Base-by-base conservation (phyloP, 306 rosid species). In the Lablab purpureus region DNA sequence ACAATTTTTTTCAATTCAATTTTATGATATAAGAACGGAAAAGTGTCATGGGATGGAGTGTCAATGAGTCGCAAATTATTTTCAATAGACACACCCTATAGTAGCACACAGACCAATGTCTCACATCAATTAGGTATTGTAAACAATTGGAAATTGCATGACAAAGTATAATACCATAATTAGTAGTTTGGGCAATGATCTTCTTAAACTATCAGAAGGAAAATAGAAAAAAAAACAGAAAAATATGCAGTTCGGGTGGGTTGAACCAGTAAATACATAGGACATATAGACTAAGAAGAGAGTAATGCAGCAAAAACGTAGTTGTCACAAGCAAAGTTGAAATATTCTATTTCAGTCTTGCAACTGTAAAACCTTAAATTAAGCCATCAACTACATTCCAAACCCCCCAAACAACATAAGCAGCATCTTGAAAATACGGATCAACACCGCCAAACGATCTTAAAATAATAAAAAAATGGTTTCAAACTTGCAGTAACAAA, bases 101-200 rank as follows among this genome's bases (percentile, higher is more conserved):
- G 37, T 30, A 76, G 25, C 8, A 47, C 23, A 36, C 28, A 70
- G 50, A 58, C 51, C 10, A 10, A 73, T 67, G 55, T 54, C 50
- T 50, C 14, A 46, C 19, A 21, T 15, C 46, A 17, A 74, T 58
- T 17, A 67, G 46, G 74, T 54, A 74, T 67, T 47, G 72, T 23
- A 45, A 75, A 67, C 6, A 80, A 32, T 34, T 28, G 66, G 23
- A 58, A 49, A 71, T 54, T 66, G 49, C n/a, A 67, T 55, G 49
- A 18, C 68, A 63, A 75, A 41, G 45, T 10, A 69, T 10, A 41
- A 65, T 46, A 64, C 55, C 71, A 40, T 10, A 55, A n/a, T 17
- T 19, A 23, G 58, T 13, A 68, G 32, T 49, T 69, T 22, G 58
- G 30, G 45, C 11, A 46, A 75, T 34, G 36, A 37, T 32, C 9